These are phyloP conservation scores for Allium sativum DNA, from an alignment of 106 monocot species.

Conservation along the genomic window DNA sequence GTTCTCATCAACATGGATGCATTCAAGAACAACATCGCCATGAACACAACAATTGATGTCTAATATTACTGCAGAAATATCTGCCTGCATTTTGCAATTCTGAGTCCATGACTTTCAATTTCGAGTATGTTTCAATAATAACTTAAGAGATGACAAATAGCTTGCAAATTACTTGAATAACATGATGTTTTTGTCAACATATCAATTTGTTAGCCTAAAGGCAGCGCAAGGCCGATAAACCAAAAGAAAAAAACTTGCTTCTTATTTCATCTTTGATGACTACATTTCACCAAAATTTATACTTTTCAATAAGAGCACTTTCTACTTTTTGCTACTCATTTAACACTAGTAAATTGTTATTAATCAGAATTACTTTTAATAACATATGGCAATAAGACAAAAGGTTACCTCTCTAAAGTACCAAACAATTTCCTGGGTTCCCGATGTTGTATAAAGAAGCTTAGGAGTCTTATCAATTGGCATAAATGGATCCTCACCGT, in stretches of 20 bases:
- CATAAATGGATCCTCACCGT: constrained; percentile 53
- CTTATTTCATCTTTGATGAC: background rate
- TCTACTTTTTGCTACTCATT: background rate
- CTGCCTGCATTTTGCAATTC: constrained; percentile 46
- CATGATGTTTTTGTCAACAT: background rate
- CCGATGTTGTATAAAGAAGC: constrained; percentile 54
- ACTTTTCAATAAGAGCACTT: background rate
- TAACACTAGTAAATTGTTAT: background rate
- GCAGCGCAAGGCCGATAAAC: background rate
- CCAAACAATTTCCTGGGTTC: constrained; percentile 43
- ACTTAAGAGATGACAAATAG: no score
- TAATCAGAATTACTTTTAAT: background rate
- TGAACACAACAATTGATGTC: constrained; percentile 72
- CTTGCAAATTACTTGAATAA: no score
- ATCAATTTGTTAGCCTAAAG: background rate
- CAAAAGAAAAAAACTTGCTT: background rate
- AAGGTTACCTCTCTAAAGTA: constrained; percentile 50
- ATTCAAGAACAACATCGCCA: constrained; percentile 96
- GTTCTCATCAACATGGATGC: constrained; percentile 50
- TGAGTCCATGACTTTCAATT: constrained; percentile 10
- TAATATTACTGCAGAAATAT: constrained; percentile 39
- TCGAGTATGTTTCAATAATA: background rate
- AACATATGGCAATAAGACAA: background rate
- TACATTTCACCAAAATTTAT: background rate
- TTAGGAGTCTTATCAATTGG: constrained; percentile 34